Conservation (phyloP, 176 grass and related monocot genomes). For the Musa schizocarpa region DNA sequence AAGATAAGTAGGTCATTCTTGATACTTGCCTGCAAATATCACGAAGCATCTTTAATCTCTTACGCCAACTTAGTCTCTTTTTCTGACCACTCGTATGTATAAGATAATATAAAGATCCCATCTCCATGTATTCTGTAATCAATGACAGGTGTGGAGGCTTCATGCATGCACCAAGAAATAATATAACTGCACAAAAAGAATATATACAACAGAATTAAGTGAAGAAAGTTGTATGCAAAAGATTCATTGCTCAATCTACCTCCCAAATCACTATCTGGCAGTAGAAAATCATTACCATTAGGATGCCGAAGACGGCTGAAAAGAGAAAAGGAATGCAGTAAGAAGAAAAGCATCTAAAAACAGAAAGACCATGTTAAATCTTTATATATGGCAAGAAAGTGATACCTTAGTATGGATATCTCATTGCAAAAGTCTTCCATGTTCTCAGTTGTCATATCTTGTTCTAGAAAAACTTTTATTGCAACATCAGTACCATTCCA, state of each 20-base stretch:
- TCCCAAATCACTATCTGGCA: not conserved
- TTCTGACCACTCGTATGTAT: conserved; percentile 77
- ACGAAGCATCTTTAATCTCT: conserved; percentile 93
- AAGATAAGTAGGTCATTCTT: not conserved
- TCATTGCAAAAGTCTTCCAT: conserved; percentile 99
- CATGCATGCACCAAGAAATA: conserved; percentile 98
- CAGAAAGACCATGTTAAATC: conserved; percentile 14
- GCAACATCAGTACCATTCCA: conserved; percentile 99
- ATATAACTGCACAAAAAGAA: conserved; percentile 61
- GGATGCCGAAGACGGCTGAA: conserved; percentile 96
- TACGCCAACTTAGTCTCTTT: conserved; percentile 80
- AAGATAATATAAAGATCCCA: conserved; percentile 92
- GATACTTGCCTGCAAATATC: conserved; percentile 86
- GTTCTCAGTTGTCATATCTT: conserved; percentile 97
- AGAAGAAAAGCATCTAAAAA: conserved; percentile 15
- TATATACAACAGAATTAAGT: not conserved
- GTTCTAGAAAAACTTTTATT: conserved; percentile 97
- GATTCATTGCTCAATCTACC: not conserved
- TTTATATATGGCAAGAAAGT: conserved; percentile 10
- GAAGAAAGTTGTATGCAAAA: not conserved
- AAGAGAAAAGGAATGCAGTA: conserved; percentile 25
- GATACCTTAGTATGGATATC: conserved; percentile 92
- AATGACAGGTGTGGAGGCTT: conserved; percentile 87
- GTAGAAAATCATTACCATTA: conserved; percentile 58
- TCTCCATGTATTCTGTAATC: conserved; percentile 95